Base-by-base conservation (phyloP, 176 grass and related monocot species). In the Hsuehochloa calcarea region DNA sequence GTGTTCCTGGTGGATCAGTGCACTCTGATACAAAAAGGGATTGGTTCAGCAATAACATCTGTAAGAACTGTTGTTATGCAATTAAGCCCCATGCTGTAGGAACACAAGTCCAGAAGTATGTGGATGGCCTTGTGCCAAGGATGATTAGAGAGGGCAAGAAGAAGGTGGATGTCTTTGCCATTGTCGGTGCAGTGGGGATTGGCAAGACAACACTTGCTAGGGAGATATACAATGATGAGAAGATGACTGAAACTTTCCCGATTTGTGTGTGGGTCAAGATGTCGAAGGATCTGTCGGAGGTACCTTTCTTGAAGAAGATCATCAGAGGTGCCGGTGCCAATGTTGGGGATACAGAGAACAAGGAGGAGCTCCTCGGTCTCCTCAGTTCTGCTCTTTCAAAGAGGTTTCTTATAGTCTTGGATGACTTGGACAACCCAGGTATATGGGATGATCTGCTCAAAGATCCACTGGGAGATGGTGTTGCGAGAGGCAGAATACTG, bases 181-280 rank as follows among this genome's bases (percentile, higher is more conserved):
- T 97, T 47, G 75, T 91, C 25, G 95, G 95, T 3, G 82, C 75
- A 0, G 87, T 77, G 65, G 95, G 90, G 40, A 91, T 97, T 3
- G 95, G 95, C 51, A 97, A 97, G 91, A 94, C 90, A 0, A 93
- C 85, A 0, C 86, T 97, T 88, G 92, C 95, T 50, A 78, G 74
- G 67, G 88, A 65, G 82, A 87, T 97, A 81, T 97, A 84, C 62
- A 54, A 88, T 22, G 69, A 94, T 7, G 89, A 86, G 39, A 91
- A 75, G 63, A 90, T 94, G 40, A 58, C 64, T 0, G 79, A 88
- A 23, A 93, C 84, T 26, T 94, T 97, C 85, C 86, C 90, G 0
- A 97, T 88, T 22, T 41, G 87, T 29, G 66, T 82, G 31, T 97
- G 95, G 95, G 73, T 94, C 10, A 84, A 78, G 37, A 65, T 91